Evolutionary conservation across 176 grass and related monocot species (phyloP).

Genomic region (Areca catechu): DNA sequence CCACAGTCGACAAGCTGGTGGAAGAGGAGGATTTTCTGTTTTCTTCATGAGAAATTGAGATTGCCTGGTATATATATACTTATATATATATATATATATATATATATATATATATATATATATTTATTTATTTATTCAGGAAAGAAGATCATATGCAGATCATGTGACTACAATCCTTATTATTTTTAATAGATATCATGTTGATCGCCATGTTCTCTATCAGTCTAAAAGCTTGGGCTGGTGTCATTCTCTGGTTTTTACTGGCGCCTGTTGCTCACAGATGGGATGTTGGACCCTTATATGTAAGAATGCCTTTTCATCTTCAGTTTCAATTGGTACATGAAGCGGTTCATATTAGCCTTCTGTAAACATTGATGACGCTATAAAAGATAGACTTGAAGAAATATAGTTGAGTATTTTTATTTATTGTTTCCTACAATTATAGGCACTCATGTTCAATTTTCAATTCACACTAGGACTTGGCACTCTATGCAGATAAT

Average conservation of each 20-base stretch:
- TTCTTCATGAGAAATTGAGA: slow-evolving; percentile 76
- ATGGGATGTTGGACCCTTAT: slow-evolving; percentile 66
- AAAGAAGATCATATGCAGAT: slow-evolving; percentile 4
- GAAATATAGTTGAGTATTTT: no score
- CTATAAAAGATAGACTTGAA: no score
- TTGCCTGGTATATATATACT: slow-evolving; percentile 62
- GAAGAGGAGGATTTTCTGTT: slow-evolving; percentile 67
- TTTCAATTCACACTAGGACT: no score
- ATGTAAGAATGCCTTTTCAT: slow-evolving; percentile 45
- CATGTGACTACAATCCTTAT: slow-evolving; percentile 13
- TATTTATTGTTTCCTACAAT: no score
- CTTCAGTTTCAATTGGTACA: neutral
- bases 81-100: neutral
- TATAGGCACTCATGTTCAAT: no score
- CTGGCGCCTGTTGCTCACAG: slow-evolving; percentile 73
- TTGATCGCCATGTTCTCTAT: slow-evolving; percentile 83
- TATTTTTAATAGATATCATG: slow-evolving; percentile 62
- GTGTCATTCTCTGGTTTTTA: slow-evolving; percentile 63
- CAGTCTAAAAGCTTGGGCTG: slow-evolving; percentile 64
- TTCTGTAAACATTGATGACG: no score
- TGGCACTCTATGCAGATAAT: slow-evolving; percentile 49
- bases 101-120: slow-evolving; percentile 17
- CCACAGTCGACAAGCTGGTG: slow-evolving; percentile 49
- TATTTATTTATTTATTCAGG: neutral
- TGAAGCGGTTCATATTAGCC: no score